phyloP scores from a whole-genome alignment of 805 yeast species.

The Candida awuae region DNA sequence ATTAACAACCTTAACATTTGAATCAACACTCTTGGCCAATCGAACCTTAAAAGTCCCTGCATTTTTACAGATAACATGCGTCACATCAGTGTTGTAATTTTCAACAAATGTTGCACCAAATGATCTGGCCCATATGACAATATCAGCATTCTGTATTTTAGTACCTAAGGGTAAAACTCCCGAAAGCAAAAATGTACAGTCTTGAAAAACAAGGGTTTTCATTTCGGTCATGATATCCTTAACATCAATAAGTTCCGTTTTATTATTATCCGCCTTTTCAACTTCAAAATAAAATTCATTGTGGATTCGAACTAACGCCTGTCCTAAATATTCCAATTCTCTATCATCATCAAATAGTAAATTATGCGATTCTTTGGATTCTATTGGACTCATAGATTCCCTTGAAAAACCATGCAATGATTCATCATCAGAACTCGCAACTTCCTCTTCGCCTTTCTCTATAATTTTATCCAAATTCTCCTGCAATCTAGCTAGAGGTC shows the following conservation, averaged over 20 bases:
- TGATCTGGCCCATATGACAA: conserved; percentile 84
- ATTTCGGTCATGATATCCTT: conserved; percentile 65
- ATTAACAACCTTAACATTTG: conserved; percentile 65
- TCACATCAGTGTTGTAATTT: conserved; percentile 63
- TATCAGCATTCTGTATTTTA: conserved; percentile 65
- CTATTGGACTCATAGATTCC: conserved; percentile 1
- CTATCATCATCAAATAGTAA: conserved; percentile 72
- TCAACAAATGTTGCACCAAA: conserved; percentile 83
- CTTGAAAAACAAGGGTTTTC: conserved; percentile 60
- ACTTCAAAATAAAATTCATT: conserved; percentile 50
- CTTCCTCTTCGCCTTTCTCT: conserved; percentile 27
- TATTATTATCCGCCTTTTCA: conserved; percentile 22
- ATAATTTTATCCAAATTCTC: conserved; percentile 53
- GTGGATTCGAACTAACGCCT: conserved; percentile 59
- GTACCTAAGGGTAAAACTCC: conserved; percentile 87
- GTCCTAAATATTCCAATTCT: conserved; percentile 58
- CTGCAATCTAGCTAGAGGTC: conserved; percentile 81
- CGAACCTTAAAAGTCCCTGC: conserved; percentile 80
- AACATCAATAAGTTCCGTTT: conserved; percentile 48
- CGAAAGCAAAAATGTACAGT: conserved; percentile 66
- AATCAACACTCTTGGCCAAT: conserved; percentile 58
- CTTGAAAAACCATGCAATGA: background rate
- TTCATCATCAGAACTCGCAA: conserved; percentile 5
- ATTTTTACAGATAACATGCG: conserved; percentile 81
- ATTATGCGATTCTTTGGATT: conserved; percentile 32